A percentile compares a stretch with the other conserved stretches of the same genome.
Conservation (phyloP, 2,329 filamentous ascomycete genomes). For the Ceratocystiopsis brevicomis region DNA sequence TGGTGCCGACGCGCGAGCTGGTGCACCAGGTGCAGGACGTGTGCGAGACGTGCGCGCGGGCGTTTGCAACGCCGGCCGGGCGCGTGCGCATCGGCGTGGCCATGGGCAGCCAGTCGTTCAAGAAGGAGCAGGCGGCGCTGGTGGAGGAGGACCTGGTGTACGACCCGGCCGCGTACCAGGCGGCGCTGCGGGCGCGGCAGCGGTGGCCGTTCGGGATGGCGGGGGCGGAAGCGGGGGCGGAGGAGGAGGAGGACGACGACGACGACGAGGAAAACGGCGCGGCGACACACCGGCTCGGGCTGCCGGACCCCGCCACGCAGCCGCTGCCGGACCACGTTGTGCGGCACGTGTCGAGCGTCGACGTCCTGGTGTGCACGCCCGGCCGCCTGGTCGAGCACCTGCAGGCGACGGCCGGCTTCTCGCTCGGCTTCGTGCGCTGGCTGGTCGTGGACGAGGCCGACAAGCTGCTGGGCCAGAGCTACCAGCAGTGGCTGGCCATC, state of each 20-base stretch:
- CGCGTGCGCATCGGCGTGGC: constrained; percentile 59
- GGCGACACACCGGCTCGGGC: constrained; percentile 10
- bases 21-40: constrained; percentile 71
- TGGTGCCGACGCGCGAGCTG: constrained; percentile 79
- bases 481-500: constrained; percentile 71
- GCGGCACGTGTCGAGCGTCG: constrained; percentile 51
- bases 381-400: constrained; percentile 85
- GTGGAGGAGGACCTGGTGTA: constrained; percentile 35
- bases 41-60: constrained; percentile 53
- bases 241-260: constrained; percentile 3
- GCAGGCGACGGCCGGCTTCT: constrained; percentile 65
- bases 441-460: constrained; percentile 88
- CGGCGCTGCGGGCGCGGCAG: constrained; percentile 15
- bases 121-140: constrained; percentile 35
- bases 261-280: not conserved
- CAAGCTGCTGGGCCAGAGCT: constrained; percentile 75
- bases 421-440: constrained; percentile 62
- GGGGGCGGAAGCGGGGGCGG: constrained; percentile 16
- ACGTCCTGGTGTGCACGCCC: constrained; percentile 80
- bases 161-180: constrained; percentile 39
- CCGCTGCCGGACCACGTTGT: constrained; percentile 34
- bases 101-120: constrained; percentile 61
- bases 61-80: constrained; percentile 34
- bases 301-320: constrained; percentile 17
- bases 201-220: constrained; percentile 25